Percentiles rank a stretch among this genome's conserved stretches.
Evolutionary conservation across 768 basidiomycete species (phyloP).

Genomic region (Amanita fuliginea): DNA sequence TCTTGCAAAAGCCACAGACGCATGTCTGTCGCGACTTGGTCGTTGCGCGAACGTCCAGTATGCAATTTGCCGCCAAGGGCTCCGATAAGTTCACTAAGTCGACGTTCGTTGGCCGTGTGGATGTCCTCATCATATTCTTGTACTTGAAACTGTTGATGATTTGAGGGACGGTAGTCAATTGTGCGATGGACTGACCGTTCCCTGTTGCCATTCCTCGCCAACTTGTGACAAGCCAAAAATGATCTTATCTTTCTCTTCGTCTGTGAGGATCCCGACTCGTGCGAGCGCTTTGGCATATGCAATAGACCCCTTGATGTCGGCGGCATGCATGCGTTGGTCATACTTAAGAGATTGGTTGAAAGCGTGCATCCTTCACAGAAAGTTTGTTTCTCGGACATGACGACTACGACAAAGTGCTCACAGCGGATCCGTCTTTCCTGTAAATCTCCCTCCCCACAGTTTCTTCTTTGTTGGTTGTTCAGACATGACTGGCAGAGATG

Average conservation of each 20-base stretch:
- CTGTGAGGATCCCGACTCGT: slow-evolving; percentile 69
- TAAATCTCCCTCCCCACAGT: slow-evolving; percentile 84
- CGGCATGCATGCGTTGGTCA: slow-evolving; percentile 88
- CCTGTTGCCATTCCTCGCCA: slow-evolving; percentile 75
- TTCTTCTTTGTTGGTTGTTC: slow-evolving; percentile 48
- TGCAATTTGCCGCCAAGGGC: slow-evolving; percentile 91
- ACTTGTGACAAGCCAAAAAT: slow-evolving; percentile 67
- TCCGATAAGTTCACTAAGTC: slow-evolving; percentile 88
- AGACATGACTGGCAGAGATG: slow-evolving; percentile 16
- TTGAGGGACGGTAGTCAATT: neutral
- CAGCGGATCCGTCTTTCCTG: slow-evolving; percentile 84
- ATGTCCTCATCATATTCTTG: slow-evolving; percentile 96
- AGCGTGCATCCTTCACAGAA: slow-evolving; percentile 71
- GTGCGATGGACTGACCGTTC: slow-evolving; percentile 39
- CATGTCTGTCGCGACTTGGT: slow-evolving; percentile 98
- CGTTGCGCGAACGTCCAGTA: slow-evolving; percentile 94
- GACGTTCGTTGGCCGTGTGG: slow-evolving; percentile 95
- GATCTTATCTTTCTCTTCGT: slow-evolving; percentile 64
- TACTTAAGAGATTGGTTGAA: slow-evolving; percentile 96
- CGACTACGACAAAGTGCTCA: slow-evolving; percentile 21
- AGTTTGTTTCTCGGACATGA: slow-evolving; percentile 10
- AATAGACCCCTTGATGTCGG: slow-evolving; percentile 88
- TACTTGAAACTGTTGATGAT: slow-evolving; percentile 48
- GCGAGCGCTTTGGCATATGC: slow-evolving; percentile 88
- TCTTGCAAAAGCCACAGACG: slow-evolving; percentile 89